Evolutionary conservation across 257 asterid species (phyloP), one percentile per base, ranked within the genome.

Genomic region (Fraxinus anomala): DNA sequence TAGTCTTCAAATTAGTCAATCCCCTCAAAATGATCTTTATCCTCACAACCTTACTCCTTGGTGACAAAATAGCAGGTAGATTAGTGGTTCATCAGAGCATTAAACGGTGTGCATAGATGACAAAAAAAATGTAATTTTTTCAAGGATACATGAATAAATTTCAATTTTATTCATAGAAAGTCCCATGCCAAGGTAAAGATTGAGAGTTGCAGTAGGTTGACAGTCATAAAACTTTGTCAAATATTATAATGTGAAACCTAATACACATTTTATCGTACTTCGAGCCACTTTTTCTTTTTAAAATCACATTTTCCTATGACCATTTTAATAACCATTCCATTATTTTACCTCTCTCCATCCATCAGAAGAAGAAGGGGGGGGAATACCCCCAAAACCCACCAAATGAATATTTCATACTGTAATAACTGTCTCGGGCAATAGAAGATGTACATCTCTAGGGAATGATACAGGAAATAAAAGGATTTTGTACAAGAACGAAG

Each of bases 361-460:
- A 34, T 39, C 19, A 70, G 24, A 49, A 24, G 10, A 21, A 0
- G 17, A 12, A 0, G 21, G 49, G 69, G 77, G 16, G 7, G 44
- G 13, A 12, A 44, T 12, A 44, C 51, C 19, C 5, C 54, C 17
- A 13, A 44, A 9, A 39, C 47, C 47, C 47, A 39, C 10, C 10
- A 49, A 44, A 16, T 54, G 68, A 14, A 44, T n/a, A 49, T 8
- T 42, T 21, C 51, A 75, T 10, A 34, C 2, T 70, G 19, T 14
- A 44, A 44, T 14, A 14, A 19, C 72, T 11, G 66, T 61, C 80
- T 70, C 28, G 49, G 67, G 71, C 54, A 66, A 82, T 51, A 39
- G 21, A 75, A 30, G 44, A 72, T 40, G n/a, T 51, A 44, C 12
- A 40, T n/a, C 68, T 39, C 63, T 37, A 65, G 4, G 33, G 31